These are phyloP conservation scores for Rubia peregrina DNA, from an alignment of 305 asterid species.

Conservation along the genomic window DNA sequence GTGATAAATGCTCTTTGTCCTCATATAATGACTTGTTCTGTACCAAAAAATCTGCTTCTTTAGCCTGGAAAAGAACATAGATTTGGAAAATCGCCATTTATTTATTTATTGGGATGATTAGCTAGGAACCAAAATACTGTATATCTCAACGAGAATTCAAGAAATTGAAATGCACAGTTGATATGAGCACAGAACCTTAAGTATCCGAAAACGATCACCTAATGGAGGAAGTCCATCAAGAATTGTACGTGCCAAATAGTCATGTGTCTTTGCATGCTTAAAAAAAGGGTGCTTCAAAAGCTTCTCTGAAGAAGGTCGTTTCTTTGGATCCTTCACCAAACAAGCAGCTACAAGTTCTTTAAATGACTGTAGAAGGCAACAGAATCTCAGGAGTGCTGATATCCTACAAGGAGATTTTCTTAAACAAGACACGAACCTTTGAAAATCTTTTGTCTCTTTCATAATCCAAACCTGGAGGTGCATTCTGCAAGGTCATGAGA, in stretches of 20 bases:
- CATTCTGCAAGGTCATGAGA: constrained; percentile 95
- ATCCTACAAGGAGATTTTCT: constrained; percentile 13
- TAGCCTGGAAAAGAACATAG: constrained; percentile 49
- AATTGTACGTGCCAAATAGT: constrained; percentile 58
- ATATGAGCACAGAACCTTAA: constrained; percentile 69
- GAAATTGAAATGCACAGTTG: constrained; percentile 25
- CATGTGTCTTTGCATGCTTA: constrained; percentile 63
- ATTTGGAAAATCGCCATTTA: constrained; percentile 5
- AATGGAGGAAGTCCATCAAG: constrained; percentile 73
- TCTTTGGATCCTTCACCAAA: constrained; percentile 96
- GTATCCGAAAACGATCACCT: constrained; percentile 91
- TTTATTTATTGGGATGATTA: neutral
- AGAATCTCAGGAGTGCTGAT: constrained; percentile 24
- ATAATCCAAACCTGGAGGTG: constrained; percentile 98
- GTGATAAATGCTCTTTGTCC: constrained; percentile 93
- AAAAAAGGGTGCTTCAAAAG: constrained; percentile 92
- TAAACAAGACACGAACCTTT: constrained; percentile 49
- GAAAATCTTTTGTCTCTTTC: constrained; percentile 94
- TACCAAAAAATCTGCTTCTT: constrained; percentile 83
- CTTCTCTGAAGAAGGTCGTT: constrained; percentile 88
- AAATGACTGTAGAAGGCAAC: constrained; percentile 58
- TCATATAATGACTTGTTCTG: constrained; percentile 69
- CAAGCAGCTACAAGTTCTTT: constrained; percentile 92
- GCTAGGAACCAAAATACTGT: neutral
- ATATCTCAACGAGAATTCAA: constrained; percentile 11